Evolutionary conservation across 345 rosid genomes (phyloP), one percentile per base, ranked within the genome.

Genomic region (Triadica sebifera): DNA sequence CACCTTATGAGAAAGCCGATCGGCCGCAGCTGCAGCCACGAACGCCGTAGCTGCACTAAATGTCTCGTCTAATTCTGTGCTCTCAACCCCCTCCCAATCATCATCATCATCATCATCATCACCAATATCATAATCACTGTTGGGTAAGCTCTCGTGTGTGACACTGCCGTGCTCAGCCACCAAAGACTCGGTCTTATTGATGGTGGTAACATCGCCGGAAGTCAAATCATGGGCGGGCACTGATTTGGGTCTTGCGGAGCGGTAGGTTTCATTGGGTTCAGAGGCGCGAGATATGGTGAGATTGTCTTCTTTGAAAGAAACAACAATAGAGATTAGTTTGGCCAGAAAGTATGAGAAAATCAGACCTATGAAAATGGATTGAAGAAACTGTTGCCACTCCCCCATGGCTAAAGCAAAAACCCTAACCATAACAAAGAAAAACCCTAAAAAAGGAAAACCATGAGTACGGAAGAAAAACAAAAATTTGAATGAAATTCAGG

Each of bases 31-130:
- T 1, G 90, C 89, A 13, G 95, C 90, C 39, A 93, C 87, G 49
- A 93, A 93, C 1, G 83, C 78, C 29, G 97, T 87, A 2, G 99
- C 99, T 2, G 97, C 97, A 76, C 94, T 93, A 59, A 95, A 95
- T 41, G 84, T 81, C 79, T 89, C 96, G 56, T 95, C 99, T 60
- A 95, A 79, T 79, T 91, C 98, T 71, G 94, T 91, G 80, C 88
- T 90, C 88, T 93, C 99, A 17, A 93, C 97, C 43, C 97, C 98
- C 78, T 95, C 98, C 99, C 99, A 93, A 65, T 90, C 97, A 24
- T 91, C 91, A 8, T 87, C 93, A 0, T 53, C 81, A 8, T 74
- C 81, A 10, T 80, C 90, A 2, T 46, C 16, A 37, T 47, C 58
- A 29, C 16, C 72, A 12, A 24, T 41, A 10, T 80, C 89, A 6